Conservation (phyloP, 139 green algal species). For the Raphidocelis subcapitata region DNA sequence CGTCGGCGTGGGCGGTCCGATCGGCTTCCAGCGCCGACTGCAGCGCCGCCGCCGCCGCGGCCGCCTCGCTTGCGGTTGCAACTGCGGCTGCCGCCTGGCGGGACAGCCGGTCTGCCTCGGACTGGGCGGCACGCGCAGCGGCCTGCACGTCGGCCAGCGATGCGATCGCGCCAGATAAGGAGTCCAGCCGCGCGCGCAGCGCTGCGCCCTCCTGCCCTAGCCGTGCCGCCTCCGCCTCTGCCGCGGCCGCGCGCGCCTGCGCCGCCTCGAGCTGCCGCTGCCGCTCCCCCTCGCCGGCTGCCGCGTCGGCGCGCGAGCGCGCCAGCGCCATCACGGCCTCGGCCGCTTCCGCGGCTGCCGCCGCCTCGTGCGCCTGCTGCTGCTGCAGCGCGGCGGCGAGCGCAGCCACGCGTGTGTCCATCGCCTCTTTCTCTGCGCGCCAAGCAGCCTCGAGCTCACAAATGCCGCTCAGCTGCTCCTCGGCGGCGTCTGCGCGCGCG, state of each 20-base stretch:
- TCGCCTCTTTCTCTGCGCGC: background rate
- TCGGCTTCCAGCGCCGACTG: too few species aligned
- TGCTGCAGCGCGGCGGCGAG: conserved; percentile 12
- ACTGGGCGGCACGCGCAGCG: too few species aligned
- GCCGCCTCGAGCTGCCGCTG: background rate
- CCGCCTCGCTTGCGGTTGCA: too few species aligned
- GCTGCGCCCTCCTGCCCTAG: background rate
- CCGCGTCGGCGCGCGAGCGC: background rate
- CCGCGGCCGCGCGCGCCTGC: background rate
- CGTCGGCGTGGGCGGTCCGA: too few species aligned
- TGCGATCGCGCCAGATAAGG: background rate
- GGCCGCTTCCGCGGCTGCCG: too few species aligned
- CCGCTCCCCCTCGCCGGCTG: background rate
- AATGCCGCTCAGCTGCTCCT: conserved; percentile 9
- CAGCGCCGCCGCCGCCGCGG: too few species aligned
- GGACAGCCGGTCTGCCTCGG: too few species aligned
- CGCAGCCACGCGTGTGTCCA: background rate
- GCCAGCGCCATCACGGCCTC: too few species aligned
- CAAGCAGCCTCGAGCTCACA: conserved; percentile 6
- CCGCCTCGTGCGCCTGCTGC: background rate
- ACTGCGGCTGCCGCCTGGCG: too few species aligned
- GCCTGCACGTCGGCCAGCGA: background rate
- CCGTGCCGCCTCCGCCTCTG: background rate
- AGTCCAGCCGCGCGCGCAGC: background rate
- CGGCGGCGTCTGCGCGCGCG: background rate